phyloP scores from a whole-genome alignment of 306 rosid species.

The Ziziphus jujuba region DNA sequence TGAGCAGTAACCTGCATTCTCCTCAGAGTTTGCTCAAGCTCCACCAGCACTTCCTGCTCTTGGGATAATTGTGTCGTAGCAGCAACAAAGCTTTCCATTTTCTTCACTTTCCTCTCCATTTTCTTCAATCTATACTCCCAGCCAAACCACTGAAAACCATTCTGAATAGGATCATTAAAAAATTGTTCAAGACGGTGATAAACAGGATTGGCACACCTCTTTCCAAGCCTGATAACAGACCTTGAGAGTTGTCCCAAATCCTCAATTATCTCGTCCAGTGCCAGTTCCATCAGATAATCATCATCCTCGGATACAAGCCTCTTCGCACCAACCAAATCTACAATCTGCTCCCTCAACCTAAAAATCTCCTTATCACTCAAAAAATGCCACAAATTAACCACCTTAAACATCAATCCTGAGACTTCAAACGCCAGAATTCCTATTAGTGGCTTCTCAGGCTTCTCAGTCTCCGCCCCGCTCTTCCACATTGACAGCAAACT shows the following conservation, averaged over 20 bases:
- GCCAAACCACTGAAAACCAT: conserved; percentile 50
- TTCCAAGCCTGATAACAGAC: conserved; percentile 64
- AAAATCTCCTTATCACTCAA: conserved; percentile 51
- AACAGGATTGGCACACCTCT: conserved; percentile 57
- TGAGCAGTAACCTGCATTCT: conserved; percentile 45
- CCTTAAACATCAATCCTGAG: conserved; percentile 68
- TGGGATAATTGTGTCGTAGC: conserved; percentile 49
- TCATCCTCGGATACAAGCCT: conserved; percentile 61
- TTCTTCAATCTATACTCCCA: conserved; percentile 78
- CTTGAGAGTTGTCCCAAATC: conserved; percentile 50
- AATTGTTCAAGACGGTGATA: conserved; percentile 58
- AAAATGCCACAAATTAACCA: conserved; percentile 66
- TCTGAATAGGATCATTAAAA: conserved; percentile 48
- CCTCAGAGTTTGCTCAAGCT: conserved; percentile 55
- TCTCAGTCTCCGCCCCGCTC: conserved; percentile 35
- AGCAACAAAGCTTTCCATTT: conserved; percentile 72
- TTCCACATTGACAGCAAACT: conserved; percentile 47
- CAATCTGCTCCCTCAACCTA: conserved; percentile 46
- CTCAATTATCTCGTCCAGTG: conserved; percentile 59
- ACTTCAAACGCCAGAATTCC: conserved; percentile 80
- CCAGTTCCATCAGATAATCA: conserved; percentile 59
- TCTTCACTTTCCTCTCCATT: conserved; percentile 83
- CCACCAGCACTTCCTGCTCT: conserved; percentile 62
- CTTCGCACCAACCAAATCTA: conserved; percentile 57
- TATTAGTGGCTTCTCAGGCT: conserved; percentile 50